phyloP scores from a whole-genome alignment of 1,284 basidiomycete genomes.

The Pulchroboletus neoregius region DNA sequence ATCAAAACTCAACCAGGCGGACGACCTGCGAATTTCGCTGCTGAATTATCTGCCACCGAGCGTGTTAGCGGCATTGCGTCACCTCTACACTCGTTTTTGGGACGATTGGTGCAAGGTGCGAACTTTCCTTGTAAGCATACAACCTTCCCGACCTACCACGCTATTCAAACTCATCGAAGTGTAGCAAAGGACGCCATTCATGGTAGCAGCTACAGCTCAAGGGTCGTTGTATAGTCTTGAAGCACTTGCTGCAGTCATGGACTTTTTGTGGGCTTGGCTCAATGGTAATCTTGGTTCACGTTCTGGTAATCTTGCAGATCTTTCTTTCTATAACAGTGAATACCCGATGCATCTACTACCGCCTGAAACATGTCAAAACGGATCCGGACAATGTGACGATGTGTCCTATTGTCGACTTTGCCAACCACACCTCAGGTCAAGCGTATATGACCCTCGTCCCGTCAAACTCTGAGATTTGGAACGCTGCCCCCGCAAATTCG shows the following conservation, averaged over 20 bases:
- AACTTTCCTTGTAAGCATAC: conserved; percentile 43
- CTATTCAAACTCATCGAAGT: conserved; percentile 1
- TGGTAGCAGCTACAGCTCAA: not conserved
- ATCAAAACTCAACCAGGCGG: conserved; percentile 13
- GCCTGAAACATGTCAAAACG: conserved; percentile 49
- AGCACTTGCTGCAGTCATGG: conserved; percentile 4
- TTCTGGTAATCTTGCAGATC: conserved; percentile 9
- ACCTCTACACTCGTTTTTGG: conserved; percentile 50
- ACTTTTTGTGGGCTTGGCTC: conserved; percentile 82
- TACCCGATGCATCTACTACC: conserved; percentile 79
- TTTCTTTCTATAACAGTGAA: conserved; percentile 57
- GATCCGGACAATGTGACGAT: conserved; percentile 76
- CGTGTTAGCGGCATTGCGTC: conserved; percentile 43
- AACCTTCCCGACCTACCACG: not conserved
- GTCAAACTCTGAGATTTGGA: conserved; percentile 38
- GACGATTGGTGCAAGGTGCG: conserved; percentile 54
- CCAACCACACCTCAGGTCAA: conserved; percentile 59
- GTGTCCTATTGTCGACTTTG: conserved; percentile 83
- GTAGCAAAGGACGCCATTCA: conserved; percentile 12
- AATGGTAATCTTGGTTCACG: conserved; percentile 50
- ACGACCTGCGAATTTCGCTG: conserved; percentile 27
- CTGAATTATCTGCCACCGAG: conserved; percentile 50
- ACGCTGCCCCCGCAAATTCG: conserved; percentile 35
- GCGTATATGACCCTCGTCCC: conserved; percentile 43
- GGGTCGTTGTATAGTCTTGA: conserved; percentile 16